Evolutionary conservation across 1,284 basidiomycete genomes (phyloP).

Genomic region (Inonotus obliquus): DNA sequence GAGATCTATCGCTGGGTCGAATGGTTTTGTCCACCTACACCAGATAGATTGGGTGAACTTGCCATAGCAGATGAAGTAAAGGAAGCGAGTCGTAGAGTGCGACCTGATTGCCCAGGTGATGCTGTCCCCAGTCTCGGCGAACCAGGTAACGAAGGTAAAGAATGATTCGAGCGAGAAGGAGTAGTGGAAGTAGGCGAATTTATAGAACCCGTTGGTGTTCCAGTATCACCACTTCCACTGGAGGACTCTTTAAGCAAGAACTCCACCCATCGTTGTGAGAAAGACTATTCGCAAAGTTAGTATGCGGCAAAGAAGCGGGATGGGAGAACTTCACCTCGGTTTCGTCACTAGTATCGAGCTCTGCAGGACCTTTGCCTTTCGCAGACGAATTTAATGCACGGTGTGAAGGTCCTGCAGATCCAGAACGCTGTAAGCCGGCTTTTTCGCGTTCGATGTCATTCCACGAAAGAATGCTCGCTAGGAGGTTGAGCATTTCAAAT

Average conservation of each 20-base stretch:
- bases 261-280: slow-evolving; percentile 93
- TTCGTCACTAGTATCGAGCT: slow-evolving; percentile 71
- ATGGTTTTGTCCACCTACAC: neutral
- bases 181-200: slow-evolving; percentile 28
- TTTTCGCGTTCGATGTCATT: slow-evolving; percentile 84
- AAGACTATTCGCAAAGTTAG: slow-evolving; percentile 52
- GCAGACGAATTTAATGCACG: slow-evolving; percentile 34
- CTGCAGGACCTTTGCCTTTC: slow-evolving; percentile 40
- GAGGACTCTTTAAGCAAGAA: slow-evolving; percentile 89
- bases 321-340: slow-evolving; percentile 51
- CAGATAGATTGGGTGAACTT: slow-evolving; percentile 30
- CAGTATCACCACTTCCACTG: slow-evolving; percentile 35
- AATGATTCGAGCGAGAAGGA: slow-evolving; percentile 39
- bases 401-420: slow-evolving; percentile 21
- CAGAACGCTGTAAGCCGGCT: slow-evolving; percentile 77
- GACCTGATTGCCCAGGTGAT: slow-evolving; percentile 24
- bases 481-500: slow-evolving; percentile 92
- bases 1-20: neutral
- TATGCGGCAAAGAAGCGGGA: neutral
- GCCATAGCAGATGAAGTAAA: slow-evolving; percentile 52
- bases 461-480: slow-evolving; percentile 90
- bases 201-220: neutral
- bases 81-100: slow-evolving; percentile 44
- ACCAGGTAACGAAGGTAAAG: slow-evolving; percentile 46
- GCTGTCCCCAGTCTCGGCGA: slow-evolving; percentile 25